Base-by-base conservation (phyloP, 495 filamentous ascomycete genomes). In the Penicillium pancosmium region DNA sequence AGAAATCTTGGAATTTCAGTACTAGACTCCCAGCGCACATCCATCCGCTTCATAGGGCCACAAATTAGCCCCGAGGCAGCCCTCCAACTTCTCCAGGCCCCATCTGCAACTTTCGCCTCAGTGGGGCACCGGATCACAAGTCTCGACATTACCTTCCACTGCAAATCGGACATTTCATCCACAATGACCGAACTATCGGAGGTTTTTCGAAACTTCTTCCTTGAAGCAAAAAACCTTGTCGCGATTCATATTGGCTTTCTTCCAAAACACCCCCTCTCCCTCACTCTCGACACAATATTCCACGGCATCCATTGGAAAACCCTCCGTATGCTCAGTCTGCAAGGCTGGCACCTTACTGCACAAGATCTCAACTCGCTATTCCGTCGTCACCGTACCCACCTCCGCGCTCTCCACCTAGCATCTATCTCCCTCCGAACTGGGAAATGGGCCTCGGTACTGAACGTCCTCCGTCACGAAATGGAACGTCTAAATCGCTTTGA, bases 181-280 rank as follows among this genome's bases (percentile, higher is more conserved):
- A 80, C 77, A 52, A 84, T 89, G 73, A 66, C 67, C 5, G 71
- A 78, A 54, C 71, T 90, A 0, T 86, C 87, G 0, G 61, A 50
- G 9, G 72, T 82, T 41, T 88, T 87, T 59, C 74, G 73, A 51
- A 77, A 71, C 11, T 80, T 89, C 34, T 88, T 90, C 57, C 60
- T 62, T 5, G 80, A 83, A 16, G 85, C 88, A 3, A 78, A 72
- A 46, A 84, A 85, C 44, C 79, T 91, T 50, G 78, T 82, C 54
- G 75, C 83, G n/a, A 77, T 91, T 31, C 86, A 89, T 58, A 76
- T 91, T 16, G 86, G 86, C 5, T 91, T 89, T 58, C 82, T 82
- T 5, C 73, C 80, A 19, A 77, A 81, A 43, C 59, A 73, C 6
- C 86, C 88, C 5, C 65, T 91, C 2, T 75, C 78, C 53, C 66